Evolutionary conservation across 1,284 basidiomycete genomes (phyloP), one percentile per base, ranked within the genome.

Genomic region (Trametes sp.): DNA sequence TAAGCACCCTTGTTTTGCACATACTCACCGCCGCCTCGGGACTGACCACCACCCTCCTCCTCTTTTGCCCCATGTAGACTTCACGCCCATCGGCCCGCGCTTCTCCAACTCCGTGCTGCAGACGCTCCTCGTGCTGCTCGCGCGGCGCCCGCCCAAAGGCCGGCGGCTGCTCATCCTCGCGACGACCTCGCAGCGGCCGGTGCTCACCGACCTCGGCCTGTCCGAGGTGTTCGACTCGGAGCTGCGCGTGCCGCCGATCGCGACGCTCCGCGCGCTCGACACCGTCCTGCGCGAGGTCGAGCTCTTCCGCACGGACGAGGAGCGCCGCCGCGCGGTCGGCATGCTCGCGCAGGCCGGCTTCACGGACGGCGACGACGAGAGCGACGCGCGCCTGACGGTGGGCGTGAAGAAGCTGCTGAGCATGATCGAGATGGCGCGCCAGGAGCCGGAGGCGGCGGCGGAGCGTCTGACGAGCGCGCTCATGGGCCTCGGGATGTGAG

Each of bases 101-200:
- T 99, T 98, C 82, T 98, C 95, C 2, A 99, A 99, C 75, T 83
- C 90, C 14, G 94, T 99, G 11, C 81, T 99, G 36, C 98, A 99
- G 77, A 86, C 96, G 0, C 80, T 99, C 19, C 83, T 98, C 54
- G 96, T 99, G 0, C 82, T 99, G 31, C 87, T 99, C 65, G 88
- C 88, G 61, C 92, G 94, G 70, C 85, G 93, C 67, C 98, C 98
- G 52, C 98, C 98, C 1, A 98, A 98, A 84, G 95, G 91, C 66
- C 95, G 95, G 23, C 93, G 98, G 26, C 85, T 99, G 16, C 82
- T 99, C 51, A 87, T 99, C 69, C 85, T 99, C 61, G 95, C 95
- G 1, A 99, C 98, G 0, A 94, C 97, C 0, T 96, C 95, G 6
- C 87, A 96, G 71, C 88, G 91, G 14, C 84, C 91, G 4, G 93